phyloP scores from a whole-genome alignment of 305 asterid genomes.

The Striga hermonthica region DNA sequence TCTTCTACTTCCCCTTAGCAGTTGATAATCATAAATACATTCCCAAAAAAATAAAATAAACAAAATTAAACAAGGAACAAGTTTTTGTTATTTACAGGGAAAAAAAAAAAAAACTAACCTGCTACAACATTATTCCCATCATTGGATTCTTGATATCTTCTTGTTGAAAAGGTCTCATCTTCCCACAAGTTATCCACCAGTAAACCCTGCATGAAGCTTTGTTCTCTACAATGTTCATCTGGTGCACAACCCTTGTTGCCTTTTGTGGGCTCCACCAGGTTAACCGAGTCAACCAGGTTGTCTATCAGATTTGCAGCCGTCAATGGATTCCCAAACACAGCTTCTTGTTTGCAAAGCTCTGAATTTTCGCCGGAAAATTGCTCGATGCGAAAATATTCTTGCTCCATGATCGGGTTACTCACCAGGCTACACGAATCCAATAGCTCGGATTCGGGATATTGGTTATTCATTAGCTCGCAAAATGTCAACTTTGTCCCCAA shows the following conservation, averaged over 20 bases:
- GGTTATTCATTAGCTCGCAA: background rate
- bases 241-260: background rate
- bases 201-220: slow-evolving; percentile 24
- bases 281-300: background rate
- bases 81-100: background rate
- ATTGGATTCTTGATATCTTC: slow-evolving; percentile 25
- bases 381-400: slow-evolving; percentile 17
- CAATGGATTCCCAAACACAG: slow-evolving; percentile 8
- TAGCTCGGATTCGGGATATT: background rate
- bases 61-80: background rate
- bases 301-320: slow-evolving; percentile 14
- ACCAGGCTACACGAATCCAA: slow-evolving; percentile 22
- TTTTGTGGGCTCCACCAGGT: slow-evolving; percentile 17
- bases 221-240: slow-evolving; percentile 26
- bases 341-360: background rate
- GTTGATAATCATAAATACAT: background rate
- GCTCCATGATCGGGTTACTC: slow-evolving; percentile 7
- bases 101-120: slow-evolving; percentile 25
- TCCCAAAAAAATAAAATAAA: background rate
- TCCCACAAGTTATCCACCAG: slow-evolving; percentile 33
- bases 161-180: slow-evolving; percentile 19
- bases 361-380: background rate
- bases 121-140: slow-evolving; percentile 28
- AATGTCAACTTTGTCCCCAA: slow-evolving; percentile 12
- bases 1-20: slow-evolving; percentile 20